Conservation (phyloP, 345 rosid species). For the Eucalyptus decipiens region DNA sequence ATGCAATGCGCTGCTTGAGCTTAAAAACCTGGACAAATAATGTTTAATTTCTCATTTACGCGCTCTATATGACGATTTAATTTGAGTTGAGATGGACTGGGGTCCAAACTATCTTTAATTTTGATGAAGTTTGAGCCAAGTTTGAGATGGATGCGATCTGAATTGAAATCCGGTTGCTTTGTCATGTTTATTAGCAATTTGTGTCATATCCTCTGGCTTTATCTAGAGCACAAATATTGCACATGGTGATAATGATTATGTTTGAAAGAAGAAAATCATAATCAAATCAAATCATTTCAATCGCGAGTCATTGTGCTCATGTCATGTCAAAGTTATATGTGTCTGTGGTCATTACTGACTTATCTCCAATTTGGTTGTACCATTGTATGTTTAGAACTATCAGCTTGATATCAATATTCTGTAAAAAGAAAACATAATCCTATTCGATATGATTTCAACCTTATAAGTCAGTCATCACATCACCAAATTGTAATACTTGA, state of each 20-base stretch:
- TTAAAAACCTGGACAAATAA: background rate
- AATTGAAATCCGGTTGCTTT: background rate
- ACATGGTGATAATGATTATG: background rate
- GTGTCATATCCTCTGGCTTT: background rate
- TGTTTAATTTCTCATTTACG: background rate
- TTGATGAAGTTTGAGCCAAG: background rate
- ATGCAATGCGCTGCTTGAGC: background rate
- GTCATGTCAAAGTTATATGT: background rate
- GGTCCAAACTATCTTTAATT: background rate
- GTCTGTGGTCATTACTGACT: background rate
- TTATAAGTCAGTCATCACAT: no score
- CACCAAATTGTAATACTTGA: no score
- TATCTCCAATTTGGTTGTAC: no score
- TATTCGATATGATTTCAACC: no score
- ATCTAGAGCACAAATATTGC: background rate
- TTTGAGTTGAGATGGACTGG: background rate
- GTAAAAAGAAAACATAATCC: no score
- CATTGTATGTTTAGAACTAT: no score
- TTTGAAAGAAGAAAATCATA: background rate
- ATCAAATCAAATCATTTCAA: background rate
- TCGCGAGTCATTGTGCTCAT: background rate
- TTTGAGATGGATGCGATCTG: background rate
- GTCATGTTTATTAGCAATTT: background rate
- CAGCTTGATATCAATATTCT: no score
- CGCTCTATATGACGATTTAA: background rate